Evolutionary conservation across 139 green algal genomes (phyloP).

Genomic region (Chlorella sp.): DNA sequence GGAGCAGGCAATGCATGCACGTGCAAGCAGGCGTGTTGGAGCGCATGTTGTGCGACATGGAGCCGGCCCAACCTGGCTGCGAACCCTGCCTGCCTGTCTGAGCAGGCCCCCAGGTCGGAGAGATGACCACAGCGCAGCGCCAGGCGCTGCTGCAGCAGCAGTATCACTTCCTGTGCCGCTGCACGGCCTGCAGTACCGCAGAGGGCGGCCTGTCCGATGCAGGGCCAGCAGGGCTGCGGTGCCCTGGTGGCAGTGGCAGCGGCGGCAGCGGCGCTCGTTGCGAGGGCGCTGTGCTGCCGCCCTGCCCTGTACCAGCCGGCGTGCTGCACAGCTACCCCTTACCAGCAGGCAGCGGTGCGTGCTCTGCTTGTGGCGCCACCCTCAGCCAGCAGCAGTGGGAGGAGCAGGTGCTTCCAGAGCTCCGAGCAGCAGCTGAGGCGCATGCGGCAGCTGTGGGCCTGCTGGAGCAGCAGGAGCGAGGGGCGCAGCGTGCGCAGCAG

Average conservation of each 20-base stretch:
- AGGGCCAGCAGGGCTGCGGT: constrained; percentile 21
- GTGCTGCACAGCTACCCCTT: constrained; percentile 21
- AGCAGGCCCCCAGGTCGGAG: constrained; percentile 37
- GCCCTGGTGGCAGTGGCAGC: neutral
- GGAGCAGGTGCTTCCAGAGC: neutral
- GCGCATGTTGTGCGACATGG: too few relatives aligned
- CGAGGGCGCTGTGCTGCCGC: constrained; percentile 21
- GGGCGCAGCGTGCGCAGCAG: neutral
- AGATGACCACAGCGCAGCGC: constrained; percentile 34
- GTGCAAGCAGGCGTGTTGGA: too few relatives aligned
- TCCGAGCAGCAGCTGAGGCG: neutral
- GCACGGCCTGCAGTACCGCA: constrained; percentile 13
- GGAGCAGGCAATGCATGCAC: too few relatives aligned
- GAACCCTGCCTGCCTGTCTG: too few relatives aligned
- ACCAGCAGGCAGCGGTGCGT: constrained; percentile 6
- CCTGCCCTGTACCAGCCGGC: neutral
- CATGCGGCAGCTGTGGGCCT: neutral
- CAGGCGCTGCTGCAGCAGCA: constrained; percentile 27
- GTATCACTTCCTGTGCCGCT: constrained; percentile 52
- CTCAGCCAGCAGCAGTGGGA: neutral
- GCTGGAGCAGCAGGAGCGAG: neutral
- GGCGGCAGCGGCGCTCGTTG: constrained; percentile 3
- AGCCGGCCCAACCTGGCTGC: too few relatives aligned
- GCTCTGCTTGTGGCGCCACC: constrained; percentile 11
- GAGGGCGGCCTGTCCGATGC: neutral